These are phyloP conservation scores for Breviolum minutum DNA, from an alignment of 73 alveolate genomes.

Conservation along the genomic window DNA sequence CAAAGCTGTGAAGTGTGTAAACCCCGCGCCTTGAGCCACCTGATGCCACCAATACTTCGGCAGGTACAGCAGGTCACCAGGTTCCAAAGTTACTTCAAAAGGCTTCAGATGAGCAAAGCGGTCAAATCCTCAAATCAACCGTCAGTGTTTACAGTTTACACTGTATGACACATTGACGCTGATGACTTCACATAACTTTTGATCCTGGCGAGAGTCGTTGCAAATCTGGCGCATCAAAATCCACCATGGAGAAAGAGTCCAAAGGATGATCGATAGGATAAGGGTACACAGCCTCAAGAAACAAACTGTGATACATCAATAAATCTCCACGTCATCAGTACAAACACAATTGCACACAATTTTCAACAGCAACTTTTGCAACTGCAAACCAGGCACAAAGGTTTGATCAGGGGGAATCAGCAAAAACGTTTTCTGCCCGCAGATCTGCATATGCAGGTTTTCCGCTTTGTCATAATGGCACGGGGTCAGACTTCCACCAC, in stretches of 20 bases:
- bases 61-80: constrained; percentile 54
- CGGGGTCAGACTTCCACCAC: constrained; percentile 44
- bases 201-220: neutral
- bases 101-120: neutral
- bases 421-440: constrained; percentile 9
- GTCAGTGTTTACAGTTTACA: neutral
- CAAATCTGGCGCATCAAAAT: constrained; percentile 19
- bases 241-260: constrained; percentile 72
- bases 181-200: neutral
- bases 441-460: constrained; percentile 44
- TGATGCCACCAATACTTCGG: constrained; percentile 76
- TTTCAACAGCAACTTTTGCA: neutral
- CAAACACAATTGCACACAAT: too few relatives aligned
- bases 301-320: too few relatives aligned
- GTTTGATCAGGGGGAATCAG: constrained; percentile 44
- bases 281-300: constrained; percentile 16
- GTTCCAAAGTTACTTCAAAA: constrained; percentile 22
- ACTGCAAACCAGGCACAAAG: neutral
- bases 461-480: constrained; percentile 64
- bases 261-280: constrained; percentile 59
- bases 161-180: neutral
- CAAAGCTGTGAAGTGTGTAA: neutral
- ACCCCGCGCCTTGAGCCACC: constrained; percentile 17
- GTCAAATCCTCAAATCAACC: neutral
- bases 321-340: too few relatives aligned